Conservation (phyloP, 2,329 filamentous ascomycete species). For the Coniochaeta prunicola region DNA sequence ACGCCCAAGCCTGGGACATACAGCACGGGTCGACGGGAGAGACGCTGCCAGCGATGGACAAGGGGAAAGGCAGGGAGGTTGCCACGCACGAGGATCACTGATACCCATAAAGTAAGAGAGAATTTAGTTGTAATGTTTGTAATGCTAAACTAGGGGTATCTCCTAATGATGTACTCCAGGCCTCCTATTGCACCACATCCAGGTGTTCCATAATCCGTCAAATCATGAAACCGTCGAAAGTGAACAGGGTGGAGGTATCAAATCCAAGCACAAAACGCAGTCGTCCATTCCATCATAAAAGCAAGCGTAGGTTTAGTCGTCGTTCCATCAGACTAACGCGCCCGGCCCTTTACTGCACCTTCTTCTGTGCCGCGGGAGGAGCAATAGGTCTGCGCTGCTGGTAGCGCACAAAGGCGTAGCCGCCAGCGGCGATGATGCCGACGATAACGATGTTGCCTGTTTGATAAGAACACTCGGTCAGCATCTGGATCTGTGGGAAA, state of each 20-base stretch:
- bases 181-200: not conserved
- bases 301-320: not conserved
- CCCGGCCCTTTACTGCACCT: slow-evolving; percentile 10
- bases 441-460: slow-evolving; percentile 19
- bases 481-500: not conserved
- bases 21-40: not conserved
- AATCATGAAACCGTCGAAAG: not conserved
- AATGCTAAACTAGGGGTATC: slow-evolving; percentile 1
- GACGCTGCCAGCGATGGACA: not conserved
- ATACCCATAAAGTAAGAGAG: not conserved
- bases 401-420: slow-evolving; percentile 14
- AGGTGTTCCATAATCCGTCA: not conserved
- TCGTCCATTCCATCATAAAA: not conserved
- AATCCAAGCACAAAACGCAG: not conserved
- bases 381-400: slow-evolving; percentile 9
- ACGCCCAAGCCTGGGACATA: not conserved
- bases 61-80: not conserved
- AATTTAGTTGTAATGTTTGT: not conserved
- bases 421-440: slow-evolving; percentile 20
- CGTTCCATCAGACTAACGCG: not conserved
- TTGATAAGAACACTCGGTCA: not conserved
- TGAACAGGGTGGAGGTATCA: not conserved
- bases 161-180: not conserved
- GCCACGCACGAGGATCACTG: not conserved
- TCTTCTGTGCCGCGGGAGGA: slow-evolving; percentile 10